Conservation (phyloP, 2,329 filamentous ascomycete genomes). For the Plenodomus tracheiphilus region DNA sequence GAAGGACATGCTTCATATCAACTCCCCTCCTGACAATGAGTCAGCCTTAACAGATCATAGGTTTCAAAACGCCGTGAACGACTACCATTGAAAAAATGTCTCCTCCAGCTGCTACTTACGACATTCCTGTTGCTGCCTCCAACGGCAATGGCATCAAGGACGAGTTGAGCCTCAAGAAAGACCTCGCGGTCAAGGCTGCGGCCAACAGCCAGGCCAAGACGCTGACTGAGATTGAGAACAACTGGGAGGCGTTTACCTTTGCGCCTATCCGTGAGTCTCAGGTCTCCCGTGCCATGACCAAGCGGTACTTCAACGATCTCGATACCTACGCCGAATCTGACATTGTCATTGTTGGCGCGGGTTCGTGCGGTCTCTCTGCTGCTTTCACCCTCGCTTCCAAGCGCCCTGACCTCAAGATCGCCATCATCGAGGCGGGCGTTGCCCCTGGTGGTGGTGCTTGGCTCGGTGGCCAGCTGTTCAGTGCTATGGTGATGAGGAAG, state of each 20-base stretch:
- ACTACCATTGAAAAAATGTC: slow-evolving; percentile 60
- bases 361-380: slow-evolving; percentile 82
- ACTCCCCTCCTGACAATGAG: slow-evolving; percentile 31
- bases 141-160: slow-evolving; percentile 32
- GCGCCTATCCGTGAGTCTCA: slow-evolving; percentile 87
- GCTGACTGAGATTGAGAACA: slow-evolving; percentile 68
- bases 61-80: slow-evolving; percentile 39
- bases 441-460: slow-evolving; percentile 84
- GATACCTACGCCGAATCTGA: slow-evolving; percentile 90
- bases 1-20: slow-evolving; percentile 84
- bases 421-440: slow-evolving; percentile 85
- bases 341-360: slow-evolving; percentile 90
- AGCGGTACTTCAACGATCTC: slow-evolving; percentile 88
- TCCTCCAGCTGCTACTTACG: slow-evolving; percentile 70
- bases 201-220: slow-evolving; percentile 54
- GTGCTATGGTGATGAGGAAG: slow-evolving; percentile 93
- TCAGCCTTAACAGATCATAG: slow-evolving; percentile 37
- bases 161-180: slow-evolving; percentile 39
- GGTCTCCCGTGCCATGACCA: slow-evolving; percentile 90
- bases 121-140: slow-evolving; percentile 43
- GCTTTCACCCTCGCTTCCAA: slow-evolving; percentile 83
- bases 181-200: slow-evolving; percentile 54
- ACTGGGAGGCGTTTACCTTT: slow-evolving; percentile 84
- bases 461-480: slow-evolving; percentile 93
- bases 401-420: slow-evolving; percentile 88